phyloP scores from a whole-genome alignment of 2,329 filamentous ascomycete genomes.

The Ophiostoma perfectum region DNA sequence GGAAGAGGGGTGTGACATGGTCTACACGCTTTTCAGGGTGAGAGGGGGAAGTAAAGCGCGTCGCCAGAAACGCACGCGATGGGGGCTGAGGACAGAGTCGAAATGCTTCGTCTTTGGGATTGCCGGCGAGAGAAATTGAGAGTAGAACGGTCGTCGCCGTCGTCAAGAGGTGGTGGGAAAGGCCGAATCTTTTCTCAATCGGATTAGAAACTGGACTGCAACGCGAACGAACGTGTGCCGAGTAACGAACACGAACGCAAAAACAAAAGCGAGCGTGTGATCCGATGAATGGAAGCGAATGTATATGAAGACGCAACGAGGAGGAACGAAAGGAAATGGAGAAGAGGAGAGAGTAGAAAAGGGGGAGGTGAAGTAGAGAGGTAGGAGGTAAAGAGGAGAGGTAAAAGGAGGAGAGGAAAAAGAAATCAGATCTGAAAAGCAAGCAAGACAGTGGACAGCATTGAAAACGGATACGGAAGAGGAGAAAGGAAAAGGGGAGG shows the following conservation, averaged over 20 bases:
- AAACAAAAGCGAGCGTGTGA: conserved; percentile 13
- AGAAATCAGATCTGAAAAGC: conserved; percentile 10
- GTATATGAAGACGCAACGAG: conserved; percentile 4
- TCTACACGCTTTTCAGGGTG: conserved; percentile 4
- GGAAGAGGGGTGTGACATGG: conserved; percentile 25
- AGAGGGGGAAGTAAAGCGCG: background rate
- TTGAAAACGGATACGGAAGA: conserved; percentile 3
- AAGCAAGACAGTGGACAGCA: conserved; percentile 2
- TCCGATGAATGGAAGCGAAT: conserved; percentile 10
- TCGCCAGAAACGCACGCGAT: conserved; percentile 2
- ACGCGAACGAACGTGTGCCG: conserved; percentile 3
- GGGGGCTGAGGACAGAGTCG: background rate
- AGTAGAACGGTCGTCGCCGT: background rate
- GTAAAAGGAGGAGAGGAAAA: conserved; percentile 9
- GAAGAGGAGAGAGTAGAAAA: conserved; percentile 9
- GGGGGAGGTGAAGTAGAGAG: too few species aligned
- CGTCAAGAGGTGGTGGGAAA: too few species aligned
- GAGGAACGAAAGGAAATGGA: background rate
- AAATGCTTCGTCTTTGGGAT: background rate
- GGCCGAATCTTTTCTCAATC: background rate
- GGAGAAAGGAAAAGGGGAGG: conserved; percentile 6
- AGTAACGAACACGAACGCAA: background rate
- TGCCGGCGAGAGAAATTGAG: background rate
- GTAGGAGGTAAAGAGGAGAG: background rate
- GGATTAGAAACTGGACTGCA: background rate